Evolutionary conservation across 179 eudicot genomes (phyloP).

Genomic region (Nepenthes alata): DNA sequence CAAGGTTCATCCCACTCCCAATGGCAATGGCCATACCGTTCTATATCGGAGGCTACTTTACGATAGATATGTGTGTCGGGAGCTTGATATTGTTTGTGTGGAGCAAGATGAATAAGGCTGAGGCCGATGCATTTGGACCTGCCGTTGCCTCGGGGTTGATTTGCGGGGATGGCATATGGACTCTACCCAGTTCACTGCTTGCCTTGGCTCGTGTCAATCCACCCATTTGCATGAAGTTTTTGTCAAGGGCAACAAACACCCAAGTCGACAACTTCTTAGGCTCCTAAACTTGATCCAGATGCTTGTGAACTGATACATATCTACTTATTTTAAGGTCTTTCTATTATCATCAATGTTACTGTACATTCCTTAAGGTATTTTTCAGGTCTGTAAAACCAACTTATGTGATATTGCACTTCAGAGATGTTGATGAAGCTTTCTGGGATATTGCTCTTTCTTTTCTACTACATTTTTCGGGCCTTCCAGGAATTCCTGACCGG

Average conservation of each 20-base stretch:
- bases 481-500: too few species aligned
- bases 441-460: too few species aligned
- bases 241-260: slow-evolving; percentile 26
- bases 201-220: slow-evolving; percentile 57
- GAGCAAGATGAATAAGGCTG: slow-evolving; percentile 36
- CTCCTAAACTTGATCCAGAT: background rate
- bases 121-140: slow-evolving; percentile 64
- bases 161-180: slow-evolving; percentile 88
- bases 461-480: too few species aligned
- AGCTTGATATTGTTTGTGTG: slow-evolving; percentile 63
- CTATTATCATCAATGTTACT: too few species aligned
- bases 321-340: too few species aligned
- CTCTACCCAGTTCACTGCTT: slow-evolving; percentile 61
- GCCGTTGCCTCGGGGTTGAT: slow-evolving; percentile 91
- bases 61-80: slow-evolving; percentile 86
- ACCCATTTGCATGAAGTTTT: slow-evolving; percentile 79
- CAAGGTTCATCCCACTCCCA: slow-evolving; percentile 54
- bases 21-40: slow-evolving; percentile 97
- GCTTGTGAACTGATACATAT: background rate
- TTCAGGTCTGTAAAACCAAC: too few species aligned
- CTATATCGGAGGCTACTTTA: slow-evolving; percentile 61
- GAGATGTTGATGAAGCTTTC: too few species aligned
- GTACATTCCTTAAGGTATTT: too few species aligned
- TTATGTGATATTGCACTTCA: too few species aligned
- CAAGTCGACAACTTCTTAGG: slow-evolving; percentile 30